Percentiles rank a stretch among this genome's conserved stretches.
Conservation (phyloP, 768 basidiomycete genomes). For the Pisolithus orientalis region DNA sequence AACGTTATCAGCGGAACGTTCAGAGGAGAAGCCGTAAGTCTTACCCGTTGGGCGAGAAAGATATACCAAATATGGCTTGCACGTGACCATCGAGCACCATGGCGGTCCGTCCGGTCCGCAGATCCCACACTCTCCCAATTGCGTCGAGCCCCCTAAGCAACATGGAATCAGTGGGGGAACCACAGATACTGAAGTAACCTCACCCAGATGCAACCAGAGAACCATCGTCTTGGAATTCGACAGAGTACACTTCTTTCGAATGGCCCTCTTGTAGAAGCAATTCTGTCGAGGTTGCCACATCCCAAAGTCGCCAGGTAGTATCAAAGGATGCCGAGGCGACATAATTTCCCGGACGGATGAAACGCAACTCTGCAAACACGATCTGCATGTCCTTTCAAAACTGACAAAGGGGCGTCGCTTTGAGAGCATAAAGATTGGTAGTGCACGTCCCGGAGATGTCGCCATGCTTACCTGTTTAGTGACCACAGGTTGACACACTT, state of each 20-base stretch:
- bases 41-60: conserved; percentile 94
- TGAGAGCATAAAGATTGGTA: conserved; percentile 3
- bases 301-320: conserved; percentile 97
- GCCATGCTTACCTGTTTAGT: conserved; percentile 57
- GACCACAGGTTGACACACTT: conserved; percentile 86
- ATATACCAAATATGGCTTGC: conserved; percentile 83
- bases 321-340: conserved; percentile 95
- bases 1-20: background rate
- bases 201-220: conserved; percentile 91
- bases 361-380: conserved; percentile 93
- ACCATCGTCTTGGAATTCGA: conserved; percentile 96
- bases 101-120: conserved; percentile 89
- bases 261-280: conserved; percentile 93
- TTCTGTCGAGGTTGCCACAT: conserved; percentile 75
- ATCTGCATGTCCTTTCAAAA: conserved; percentile 82
- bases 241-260: conserved; percentile 90
- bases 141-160: conserved; percentile 81
- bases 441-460: background rate
- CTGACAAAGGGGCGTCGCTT: conserved; percentile 83
- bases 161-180: background rate
- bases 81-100: conserved; percentile 99
- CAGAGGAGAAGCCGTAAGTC: conserved; percentile 22
- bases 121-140: conserved; percentile 95
- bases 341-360: conserved; percentile 93
- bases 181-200: conserved; percentile 19